Evolutionary conservation across 164 flowering plant genomes (phyloP).

Genomic region (Magnolia officinalis): DNA sequence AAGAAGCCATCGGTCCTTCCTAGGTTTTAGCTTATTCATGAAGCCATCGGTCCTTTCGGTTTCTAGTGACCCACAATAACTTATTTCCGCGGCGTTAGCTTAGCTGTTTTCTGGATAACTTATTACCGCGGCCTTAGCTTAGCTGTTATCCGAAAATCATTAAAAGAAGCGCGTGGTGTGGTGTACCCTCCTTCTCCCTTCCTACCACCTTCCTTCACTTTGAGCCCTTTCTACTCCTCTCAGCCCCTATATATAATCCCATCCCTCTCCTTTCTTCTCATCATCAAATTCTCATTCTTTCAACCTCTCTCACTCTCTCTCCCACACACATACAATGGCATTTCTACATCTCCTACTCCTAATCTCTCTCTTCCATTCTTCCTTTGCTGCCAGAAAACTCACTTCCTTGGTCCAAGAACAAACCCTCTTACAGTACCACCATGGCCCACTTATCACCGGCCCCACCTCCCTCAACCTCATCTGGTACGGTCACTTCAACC

Average conservation of each 20-base stretch:
- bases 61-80: no score
- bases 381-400: slow-evolving; percentile 20
- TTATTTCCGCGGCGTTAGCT: no score
- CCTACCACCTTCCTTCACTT: not conserved
- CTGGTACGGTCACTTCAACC: slow-evolving; percentile 61
- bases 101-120: no score
- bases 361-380: not conserved
- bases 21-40: no score
- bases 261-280: not conserved
- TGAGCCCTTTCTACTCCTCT: not conserved
- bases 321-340: not conserved
- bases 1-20: no score
- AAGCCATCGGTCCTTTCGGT: no score
- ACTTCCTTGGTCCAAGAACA: slow-evolving; percentile 34
- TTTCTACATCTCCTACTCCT: not conserved
- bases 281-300: not conserved
- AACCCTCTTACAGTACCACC: slow-evolving; percentile 59
- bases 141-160: not conserved
- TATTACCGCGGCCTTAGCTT: not conserved
- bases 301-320: not conserved
- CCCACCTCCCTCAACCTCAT: slow-evolving; percentile 46
- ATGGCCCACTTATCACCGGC: slow-evolving; percentile 61
- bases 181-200: not conserved
- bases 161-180: slow-evolving; percentile 5
- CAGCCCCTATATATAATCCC: not conserved